Conservation (phyloP, 2,329 filamentous ascomycete species). For the Colletotrichum filicis region DNA sequence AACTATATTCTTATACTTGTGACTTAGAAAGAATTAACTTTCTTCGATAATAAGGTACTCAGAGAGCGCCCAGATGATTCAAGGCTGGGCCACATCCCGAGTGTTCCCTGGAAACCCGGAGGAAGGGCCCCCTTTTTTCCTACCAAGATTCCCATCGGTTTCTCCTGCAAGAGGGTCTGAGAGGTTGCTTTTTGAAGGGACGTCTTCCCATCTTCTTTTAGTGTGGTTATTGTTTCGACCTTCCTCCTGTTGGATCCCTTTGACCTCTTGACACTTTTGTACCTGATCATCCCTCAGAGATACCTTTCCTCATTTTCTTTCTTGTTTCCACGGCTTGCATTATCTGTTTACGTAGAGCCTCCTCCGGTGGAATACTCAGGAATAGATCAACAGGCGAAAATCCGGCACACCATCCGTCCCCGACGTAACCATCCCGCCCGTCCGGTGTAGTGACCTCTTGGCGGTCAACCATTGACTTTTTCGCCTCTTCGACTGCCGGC, state of each 20-base stretch:
- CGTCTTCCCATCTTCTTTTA: not conserved
- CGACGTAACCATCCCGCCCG: not conserved
- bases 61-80: slow-evolving; percentile 9
- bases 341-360: not conserved
- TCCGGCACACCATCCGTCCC: not conserved
- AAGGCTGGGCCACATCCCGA: slow-evolving; percentile 25
- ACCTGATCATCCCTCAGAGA: not conserved
- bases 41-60: too few relatives aligned
- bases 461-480: not conserved
- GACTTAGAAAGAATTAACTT: too few relatives aligned
- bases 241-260: not conserved
- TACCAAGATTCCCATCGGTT: not conserved
- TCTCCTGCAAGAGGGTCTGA: slow-evolving; percentile 14
- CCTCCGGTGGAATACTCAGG: not conserved
- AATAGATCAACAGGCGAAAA: not conserved
- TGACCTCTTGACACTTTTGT: not conserved
- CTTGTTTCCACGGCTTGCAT: not conserved
- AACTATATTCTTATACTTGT: too few relatives aligned
- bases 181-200: slow-evolving; percentile 17
- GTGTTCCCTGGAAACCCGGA: not conserved
- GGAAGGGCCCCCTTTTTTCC: not conserved
- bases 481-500: slow-evolving; percentile 22
- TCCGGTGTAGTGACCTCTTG: not conserved
- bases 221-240: not conserved
- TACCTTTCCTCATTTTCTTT: not conserved